Evolutionary conservation across 495 filamentous ascomycete genomes (phyloP), one percentile per base, ranked within the genome.

Genomic region (Penicillium dipodomyicola): DNA sequence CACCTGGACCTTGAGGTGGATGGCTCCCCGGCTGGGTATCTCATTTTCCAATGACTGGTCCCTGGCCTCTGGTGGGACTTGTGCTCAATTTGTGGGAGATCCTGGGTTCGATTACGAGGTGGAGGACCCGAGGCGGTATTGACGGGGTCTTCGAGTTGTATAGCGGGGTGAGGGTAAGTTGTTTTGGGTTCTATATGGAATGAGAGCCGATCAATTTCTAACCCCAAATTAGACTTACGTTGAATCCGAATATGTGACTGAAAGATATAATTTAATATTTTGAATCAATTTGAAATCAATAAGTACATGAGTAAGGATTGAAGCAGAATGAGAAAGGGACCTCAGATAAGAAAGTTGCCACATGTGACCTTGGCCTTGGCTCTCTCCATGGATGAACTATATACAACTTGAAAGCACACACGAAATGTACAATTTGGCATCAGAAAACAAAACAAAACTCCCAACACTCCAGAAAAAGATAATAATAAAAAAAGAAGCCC

Each of bases 11-110:
- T 68, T 68, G 58, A 72, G 66, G 67, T 66, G 53, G 56, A 70
- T 54, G 60, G 62, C 53, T 54, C 57, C 50, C 51, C 56, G 45
- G 53, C 44, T 73, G 57, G 63, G 60, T 59, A 50, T 69, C 51
- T 68, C 75, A 78, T 78, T 69, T 65, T 78, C 64, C 62, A 67
- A 61, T 65, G 27, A 32, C 29, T 48, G 27, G 9, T 33, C 14
- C 22, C 45, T 48, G 30, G 45, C 45, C 45, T 48, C 29, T 32
- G 10, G 19, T 20, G 45, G 45, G 45, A 32, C 45, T 48, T 48
- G 27, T 10, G 17, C 20, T 32, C 17, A 10, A n/a, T n/a, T 20
- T 20, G 27, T 17, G 45, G 45, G 15, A 10, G 55, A 35, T 39
- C 17, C 12, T 22, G 22, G 49, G 8, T 3, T 52, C 23, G 35